These are phyloP conservation scores for Ustilago lituana DNA, from an alignment of 1,284 basidiomycete genomes.

Conservation along the genomic window DNA sequence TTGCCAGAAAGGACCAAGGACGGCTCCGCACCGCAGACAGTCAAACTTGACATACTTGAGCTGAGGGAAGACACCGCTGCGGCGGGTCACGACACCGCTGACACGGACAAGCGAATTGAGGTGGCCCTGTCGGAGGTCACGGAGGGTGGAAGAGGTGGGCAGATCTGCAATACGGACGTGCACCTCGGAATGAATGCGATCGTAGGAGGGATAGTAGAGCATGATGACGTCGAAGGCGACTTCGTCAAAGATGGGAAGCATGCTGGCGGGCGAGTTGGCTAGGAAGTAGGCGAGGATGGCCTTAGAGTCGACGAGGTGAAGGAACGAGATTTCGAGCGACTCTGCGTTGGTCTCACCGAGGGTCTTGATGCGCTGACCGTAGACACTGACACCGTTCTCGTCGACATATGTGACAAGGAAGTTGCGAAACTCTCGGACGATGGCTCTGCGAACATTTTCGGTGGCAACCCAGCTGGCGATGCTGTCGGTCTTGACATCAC, in stretches of 20 bases:
- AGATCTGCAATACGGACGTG: conserved; percentile 96
- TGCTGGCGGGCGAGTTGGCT: conserved; percentile 89
- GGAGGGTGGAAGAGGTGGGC: conserved; percentile 85
- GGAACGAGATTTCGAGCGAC: conserved; percentile 94
- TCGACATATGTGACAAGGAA: conserved; percentile 97
- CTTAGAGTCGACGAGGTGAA: conserved; percentile 87
- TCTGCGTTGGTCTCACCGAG: conserved; percentile 97
- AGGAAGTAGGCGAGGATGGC: conserved; percentile 97
- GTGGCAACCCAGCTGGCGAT: conserved; percentile 97
- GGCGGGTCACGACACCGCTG: conserved; percentile 93
- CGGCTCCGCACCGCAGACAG: conserved; percentile 81
- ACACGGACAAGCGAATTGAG: conserved; percentile 96
- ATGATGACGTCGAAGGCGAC: conserved; percentile 93
- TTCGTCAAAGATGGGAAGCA: conserved; percentile 94
- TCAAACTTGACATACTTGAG: conserved; percentile 99
- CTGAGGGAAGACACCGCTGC: conserved; percentile 97
- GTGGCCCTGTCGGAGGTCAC: conserved; percentile 90
- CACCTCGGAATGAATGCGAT: conserved; percentile 96
- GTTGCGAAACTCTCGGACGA: conserved; percentile 89
- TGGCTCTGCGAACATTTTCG: conserved; percentile 87
- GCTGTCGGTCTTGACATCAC: conserved; percentile 95
- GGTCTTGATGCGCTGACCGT: conserved; percentile 90
- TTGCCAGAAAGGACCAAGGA: conserved; percentile 96
- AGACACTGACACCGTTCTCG: conserved; percentile 88
- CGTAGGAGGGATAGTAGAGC: conserved; percentile 94